Base-by-base conservation (phyloP, 2,329 filamentous ascomycete genomes). In the Diaporthe destruens region DNA sequence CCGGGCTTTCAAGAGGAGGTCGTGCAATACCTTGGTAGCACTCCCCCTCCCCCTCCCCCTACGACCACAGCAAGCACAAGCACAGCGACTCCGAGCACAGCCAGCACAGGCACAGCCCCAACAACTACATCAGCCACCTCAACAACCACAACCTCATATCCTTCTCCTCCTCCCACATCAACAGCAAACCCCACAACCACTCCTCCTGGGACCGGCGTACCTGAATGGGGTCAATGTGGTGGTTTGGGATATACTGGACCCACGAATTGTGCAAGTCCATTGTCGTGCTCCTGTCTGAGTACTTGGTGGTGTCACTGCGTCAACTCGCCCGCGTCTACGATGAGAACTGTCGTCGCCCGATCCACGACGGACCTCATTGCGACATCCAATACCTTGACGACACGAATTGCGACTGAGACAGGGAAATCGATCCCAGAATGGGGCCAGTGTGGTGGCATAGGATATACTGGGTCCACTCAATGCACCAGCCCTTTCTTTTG, bases 1-100 rank as follows among this genome's bases (percentile, higher is more conserved):
- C 44, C 76, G 2, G 89, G 88, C 1, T 91, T 90, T 78, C 81
- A 92, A 69, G 80, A 81, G 34, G 78, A 82, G 49, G 81, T 90
- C 5, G 79, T 80, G 75, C 71, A 77, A 44, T 78, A 81, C 71
- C 77, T 87, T 71, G 77, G 16, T 18, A 44, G 74, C 9, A 54
- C 53, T n/a, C 67, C 54, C 11, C 54, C 59, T 32, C 39, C 8
- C 25, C 29, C 70, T 18, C 65, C 71, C 3, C 29, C 29, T 6
- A 70, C 75, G 44, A 71, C 71, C 14, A 69, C 75, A 25, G 65
- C 59, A 23, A 47, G 61, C 18, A 51, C 67, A 5, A 63, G 25
- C 6, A 68, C 74, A 23, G 69, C 72, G 9, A 53, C 74, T 25
- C 47, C 73, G 0, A 71, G 71, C 4, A 75, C 75, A 6, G 53